Conservation (phyloP, 331 rosid genomes). For the Ulmus americana region DNA sequence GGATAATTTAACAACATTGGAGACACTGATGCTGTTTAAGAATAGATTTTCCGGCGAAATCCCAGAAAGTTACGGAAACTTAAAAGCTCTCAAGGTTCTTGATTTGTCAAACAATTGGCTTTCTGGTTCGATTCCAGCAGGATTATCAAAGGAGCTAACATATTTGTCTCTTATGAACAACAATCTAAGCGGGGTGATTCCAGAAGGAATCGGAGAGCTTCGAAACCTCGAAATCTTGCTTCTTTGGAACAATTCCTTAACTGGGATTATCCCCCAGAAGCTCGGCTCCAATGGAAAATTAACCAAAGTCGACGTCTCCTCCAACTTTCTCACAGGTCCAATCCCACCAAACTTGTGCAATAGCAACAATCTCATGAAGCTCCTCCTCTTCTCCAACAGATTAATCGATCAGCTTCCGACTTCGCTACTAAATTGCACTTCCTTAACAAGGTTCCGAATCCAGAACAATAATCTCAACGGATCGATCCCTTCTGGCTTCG, state of each 20-base stretch:
- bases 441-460: conserved; percentile 55
- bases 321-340: conserved; percentile 68
- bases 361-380: conserved; percentile 49
- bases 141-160: conserved; percentile 32
- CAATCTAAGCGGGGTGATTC: conserved; percentile 59
- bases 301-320: conserved; percentile 51
- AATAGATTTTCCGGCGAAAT: conserved; percentile 53
- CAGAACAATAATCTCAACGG: conserved; percentile 67
- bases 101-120: conserved; percentile 74
- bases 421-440: conserved; percentile 45
- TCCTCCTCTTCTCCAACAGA: conserved; percentile 57
- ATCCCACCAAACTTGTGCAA: conserved; percentile 54
- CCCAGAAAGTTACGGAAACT: conserved; percentile 49
- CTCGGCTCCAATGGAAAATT: conserved; percentile 56
- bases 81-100: conserved; percentile 41
- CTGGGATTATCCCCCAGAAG: conserved; percentile 57
- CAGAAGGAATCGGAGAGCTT: conserved; percentile 53
- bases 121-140: conserved; percentile 57
- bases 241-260: conserved; percentile 72
- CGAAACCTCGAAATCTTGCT: conserved; percentile 43
- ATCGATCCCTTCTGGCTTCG: conserved; percentile 55
- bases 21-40: conserved; percentile 50
- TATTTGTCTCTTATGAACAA: conserved; percentile 50
- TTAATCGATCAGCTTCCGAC: conserved; percentile 36
- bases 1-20: conserved; percentile 62